Conservation (phyloP, 2,329 filamentous ascomycete genomes). For the Triangularia verruculosa region DNA sequence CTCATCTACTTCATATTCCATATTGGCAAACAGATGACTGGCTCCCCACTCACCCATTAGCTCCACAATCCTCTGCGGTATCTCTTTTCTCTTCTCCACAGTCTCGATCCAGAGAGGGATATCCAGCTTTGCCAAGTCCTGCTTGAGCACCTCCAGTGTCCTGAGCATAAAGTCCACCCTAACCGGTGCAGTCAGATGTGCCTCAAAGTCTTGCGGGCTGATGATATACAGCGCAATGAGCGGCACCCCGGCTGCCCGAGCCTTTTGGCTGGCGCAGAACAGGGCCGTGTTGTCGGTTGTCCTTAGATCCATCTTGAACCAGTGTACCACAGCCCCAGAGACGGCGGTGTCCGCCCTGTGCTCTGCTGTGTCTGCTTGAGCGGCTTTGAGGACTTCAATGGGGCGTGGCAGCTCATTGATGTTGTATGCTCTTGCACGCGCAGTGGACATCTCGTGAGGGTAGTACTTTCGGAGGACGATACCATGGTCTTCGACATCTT, state of each 20-base stretch:
- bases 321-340: conserved; percentile 71
- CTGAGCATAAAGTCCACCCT: conserved; percentile 80
- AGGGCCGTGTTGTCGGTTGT: conserved; percentile 71
- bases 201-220: conserved; percentile 80
- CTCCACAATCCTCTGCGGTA: conserved; percentile 60
- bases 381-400: conserved; percentile 62
- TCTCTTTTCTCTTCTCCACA: conserved; percentile 60
- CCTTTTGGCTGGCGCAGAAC: conserved; percentile 59
- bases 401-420: conserved; percentile 67
- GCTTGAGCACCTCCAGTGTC: conserved; percentile 61
- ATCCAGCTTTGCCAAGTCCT: conserved; percentile 65
- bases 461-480: conserved; percentile 75
- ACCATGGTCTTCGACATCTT: conserved; percentile 51
- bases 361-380: conserved; percentile 58
- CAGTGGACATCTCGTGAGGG: conserved; percentile 80
- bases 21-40: conserved; percentile 74
- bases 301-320: conserved; percentile 85
- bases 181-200: conserved; percentile 69
- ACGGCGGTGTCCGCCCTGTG: conserved; percentile 50
- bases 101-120: conserved; percentile 78
- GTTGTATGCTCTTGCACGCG: conserved; percentile 71
- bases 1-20: conserved; percentile 92
- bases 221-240: conserved; percentile 75
- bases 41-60: conserved; percentile 70
- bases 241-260: conserved; percentile 46